Conservation (phyloP, 495 filamentous ascomycete genomes). For the Penicillium canescens region DNA sequence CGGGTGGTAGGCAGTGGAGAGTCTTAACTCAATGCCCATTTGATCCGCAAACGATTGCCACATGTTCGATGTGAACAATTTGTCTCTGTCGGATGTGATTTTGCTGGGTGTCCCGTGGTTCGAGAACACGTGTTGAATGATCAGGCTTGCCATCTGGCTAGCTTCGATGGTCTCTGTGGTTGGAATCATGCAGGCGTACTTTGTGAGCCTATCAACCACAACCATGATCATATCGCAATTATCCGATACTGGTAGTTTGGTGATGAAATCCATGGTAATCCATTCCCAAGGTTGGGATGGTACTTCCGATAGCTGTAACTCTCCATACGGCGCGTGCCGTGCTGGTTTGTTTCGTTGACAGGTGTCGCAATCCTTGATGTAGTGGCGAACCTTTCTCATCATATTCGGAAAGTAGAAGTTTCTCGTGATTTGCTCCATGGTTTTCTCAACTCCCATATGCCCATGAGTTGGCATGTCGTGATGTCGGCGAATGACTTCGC, state of each 20-base stretch:
- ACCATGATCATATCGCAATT: constrained; percentile 9
- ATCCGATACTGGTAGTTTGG: constrained; percentile 4
- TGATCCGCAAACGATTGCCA: neutral
- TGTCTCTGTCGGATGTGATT: neutral
- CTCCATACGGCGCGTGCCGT: constrained; percentile 2
- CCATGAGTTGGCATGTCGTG: neutral
- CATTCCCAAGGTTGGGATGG: constrained; percentile 8
- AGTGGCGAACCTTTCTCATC: constrained; percentile 1
- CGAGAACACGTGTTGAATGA: neutral
- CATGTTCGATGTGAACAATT: neutral
- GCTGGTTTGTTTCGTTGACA: constrained; percentile 4
- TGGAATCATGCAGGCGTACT: constrained; percentile 3
- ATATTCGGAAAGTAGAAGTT: constrained; percentile 5
- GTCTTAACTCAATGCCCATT: constrained; percentile 3
- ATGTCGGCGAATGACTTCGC: constrained; percentile 7
- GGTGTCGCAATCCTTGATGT: constrained; percentile 9
- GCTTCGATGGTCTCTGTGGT: constrained; percentile 1
- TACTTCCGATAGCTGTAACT: constrained; percentile 11
- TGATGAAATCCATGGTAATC: constrained; percentile 26
- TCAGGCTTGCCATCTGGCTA: neutral
- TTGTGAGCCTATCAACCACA: neutral
- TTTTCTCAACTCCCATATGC: constrained; percentile 10
- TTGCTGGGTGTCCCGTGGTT: neutral
- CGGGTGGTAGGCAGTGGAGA: constrained; percentile 1
- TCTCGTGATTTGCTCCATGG: constrained; percentile 7